Percentiles rank a stretch among this genome's conserved stretches.
Evolutionary conservation across 495 filamentous ascomycete genomes (phyloP).

Genomic region (Cryomyces minteri): DNA sequence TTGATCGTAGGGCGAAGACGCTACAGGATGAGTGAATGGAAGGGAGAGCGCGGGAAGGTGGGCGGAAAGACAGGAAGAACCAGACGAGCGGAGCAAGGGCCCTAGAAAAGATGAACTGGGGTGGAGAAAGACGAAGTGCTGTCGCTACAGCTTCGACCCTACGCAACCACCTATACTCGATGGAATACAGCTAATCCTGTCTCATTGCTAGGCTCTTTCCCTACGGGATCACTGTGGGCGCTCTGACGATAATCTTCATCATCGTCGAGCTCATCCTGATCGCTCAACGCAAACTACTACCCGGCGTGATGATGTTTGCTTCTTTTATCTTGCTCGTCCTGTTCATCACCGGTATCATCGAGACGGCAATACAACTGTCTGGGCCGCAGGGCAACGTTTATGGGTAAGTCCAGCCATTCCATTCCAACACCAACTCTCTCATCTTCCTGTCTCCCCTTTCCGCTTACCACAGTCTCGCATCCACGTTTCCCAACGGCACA

Average conservation of each 20-base stretch:
- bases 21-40: too few relatives aligned
- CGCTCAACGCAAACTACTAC: constrained; percentile 58
- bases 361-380: constrained; percentile 78
- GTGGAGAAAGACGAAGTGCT: background rate
- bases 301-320: constrained; percentile 73
- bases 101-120: too few relatives aligned
- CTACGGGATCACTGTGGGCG: constrained; percentile 50
- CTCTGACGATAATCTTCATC: constrained; percentile 22
- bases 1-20: too few relatives aligned
- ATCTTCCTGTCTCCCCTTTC: too few relatives aligned
- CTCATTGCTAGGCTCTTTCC: constrained; percentile 61
- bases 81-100: too few relatives aligned
- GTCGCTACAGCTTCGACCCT: background rate
- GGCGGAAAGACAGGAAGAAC: too few relatives aligned
- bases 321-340: constrained; percentile 89
- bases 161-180: background rate
- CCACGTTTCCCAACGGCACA: too few relatives aligned
- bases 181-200: background rate
- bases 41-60: too few relatives aligned
- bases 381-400: constrained; percentile 33
- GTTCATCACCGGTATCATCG: constrained; percentile 78
- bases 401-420: too few relatives aligned
- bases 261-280: constrained; percentile 21
- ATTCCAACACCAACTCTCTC: too few relatives aligned
- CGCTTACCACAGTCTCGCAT: too few relatives aligned